Base-by-base conservation (phyloP, 139 green algal genomes). In the Pleodorina starrii region DNA sequence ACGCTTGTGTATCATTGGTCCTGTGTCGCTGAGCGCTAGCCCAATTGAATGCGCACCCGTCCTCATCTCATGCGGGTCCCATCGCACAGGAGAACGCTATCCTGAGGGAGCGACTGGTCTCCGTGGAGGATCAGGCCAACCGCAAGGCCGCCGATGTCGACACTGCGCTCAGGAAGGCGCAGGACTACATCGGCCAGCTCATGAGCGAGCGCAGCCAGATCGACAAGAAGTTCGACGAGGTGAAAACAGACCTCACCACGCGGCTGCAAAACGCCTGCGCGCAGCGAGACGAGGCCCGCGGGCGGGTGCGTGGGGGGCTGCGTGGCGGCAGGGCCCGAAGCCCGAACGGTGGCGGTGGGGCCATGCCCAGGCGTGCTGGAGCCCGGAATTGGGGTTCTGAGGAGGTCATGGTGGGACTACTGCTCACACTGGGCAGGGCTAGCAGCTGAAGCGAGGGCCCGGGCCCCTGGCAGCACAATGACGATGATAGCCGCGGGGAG, bases 181-280 rank as follows among this genome's bases (percentile, higher is more conserved):
- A 92, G 81, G 91, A 94, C 42, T 94, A 92, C 86, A 94, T 94
- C 74, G 57, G 82, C 11, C 85, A 91, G 50, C 84, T 85, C 85
- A 84, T 92, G 89, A 91, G 69, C 19, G 91, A 94, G 82, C 91
- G 89, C 50, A 86, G 48, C n/a, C 77, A 94, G 43, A 93, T 95
- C 42, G 94, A 96, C 46, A 93, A 94, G 84, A 90, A 95, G 83
- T 94, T 95, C 91, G 90, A 95, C 76, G 90, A 82, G 42, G 94
- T 95, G 93, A 95, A 95, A 89, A 89, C 94, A 21, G 94, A 96
- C 90, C 83, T 96, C n/a, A 96, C 96, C 84, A 91, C 77, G 75
- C 93, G 94, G 43, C 94, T 99, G 92, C 95, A 97, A 91, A 99
- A 99, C 86, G 97, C 96, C 1, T 93, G 97, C 86, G 87, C 91